Base-by-base conservation (phyloP, 371 early-diverging fungal species). In the Apophysomyces variabilis region DNA sequence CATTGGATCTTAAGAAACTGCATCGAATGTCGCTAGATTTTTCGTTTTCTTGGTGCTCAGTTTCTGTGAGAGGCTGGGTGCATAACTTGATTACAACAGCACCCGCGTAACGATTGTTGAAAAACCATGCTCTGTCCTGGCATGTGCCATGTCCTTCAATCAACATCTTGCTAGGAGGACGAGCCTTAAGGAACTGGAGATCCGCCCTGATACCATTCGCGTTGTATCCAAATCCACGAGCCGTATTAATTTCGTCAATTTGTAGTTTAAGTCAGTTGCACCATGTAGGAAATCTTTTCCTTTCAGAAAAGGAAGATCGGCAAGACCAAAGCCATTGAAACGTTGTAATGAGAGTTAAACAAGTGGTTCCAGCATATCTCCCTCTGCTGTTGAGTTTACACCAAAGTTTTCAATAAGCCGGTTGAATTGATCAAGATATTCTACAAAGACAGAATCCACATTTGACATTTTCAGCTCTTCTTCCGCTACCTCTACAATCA, bases 51-150 rank as follows among this genome's bases (percentile, higher is more conserved):
- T 26, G 1, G 21, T 21, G 21, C 50, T 18, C 3, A 50, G 4
- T 0, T 6, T 50, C 50, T 4, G 4, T 1, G 0, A 64, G 1
- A 39, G 65, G 41, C 11, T 7, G 8, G 26, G 57, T 64, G 26
- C 18, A 39, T 44, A 64, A 58, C 44, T 64, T 64, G 65, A 44
- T 57, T 0, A 58, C 57, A 57, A 54, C n/a, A 36, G 57, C 32
- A 36, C 45, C 57, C 13, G 58, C 57, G 45, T 64, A 64, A 37
- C 38, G 35, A 39, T 43, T 54, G 57, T 57, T 35, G 46, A 60
- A 66, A 63, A 63, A 64, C 70, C 60, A 59, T 44, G 38, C 44
- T 13, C 60, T 59, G 56, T 70, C 64, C 54, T 47, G 70, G 37
- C 66, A 59, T 38, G 66, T 70, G 43, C 60, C 62, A 58, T 58